A percentile compares a stretch with the other conserved stretches of the same genome.
Conservation (phyloP, 306 rosid species). For the Cucurbita argyrosperma region DNA sequence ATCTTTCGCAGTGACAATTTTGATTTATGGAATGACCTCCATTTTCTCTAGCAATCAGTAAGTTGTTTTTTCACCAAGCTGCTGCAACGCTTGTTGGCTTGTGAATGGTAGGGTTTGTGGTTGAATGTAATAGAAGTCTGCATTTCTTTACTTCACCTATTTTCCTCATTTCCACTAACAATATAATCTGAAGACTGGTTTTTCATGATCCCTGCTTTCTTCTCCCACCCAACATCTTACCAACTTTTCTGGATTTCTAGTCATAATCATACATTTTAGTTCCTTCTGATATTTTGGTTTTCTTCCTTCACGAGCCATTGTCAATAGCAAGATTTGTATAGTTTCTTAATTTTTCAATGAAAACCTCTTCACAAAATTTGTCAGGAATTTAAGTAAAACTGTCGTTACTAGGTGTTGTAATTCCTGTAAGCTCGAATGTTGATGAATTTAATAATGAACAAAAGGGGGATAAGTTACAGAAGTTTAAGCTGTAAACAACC, state of each 20-base stretch:
- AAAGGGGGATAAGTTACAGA: not conserved
- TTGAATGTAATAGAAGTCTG: not conserved
- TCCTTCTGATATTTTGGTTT: not conserved
- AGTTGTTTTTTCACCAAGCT: not conserved
- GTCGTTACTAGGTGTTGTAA: no score
- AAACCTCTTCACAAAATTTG: not conserved
- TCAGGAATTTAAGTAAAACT: no score
- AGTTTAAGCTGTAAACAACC: not conserved
- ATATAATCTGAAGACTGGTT: not conserved
- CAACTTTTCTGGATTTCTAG: not conserved
- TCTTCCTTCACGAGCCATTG: not conserved
- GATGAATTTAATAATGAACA: not conserved
- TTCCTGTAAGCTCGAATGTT: not conserved
- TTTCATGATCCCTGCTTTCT: not conserved
- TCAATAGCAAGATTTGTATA: not conserved
- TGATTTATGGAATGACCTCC: conserved; percentile 10
- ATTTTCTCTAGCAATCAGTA: not conserved
- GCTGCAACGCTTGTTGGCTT: not conserved
- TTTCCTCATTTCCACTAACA: not conserved
- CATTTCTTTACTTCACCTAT: no score
- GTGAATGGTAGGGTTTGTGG: not conserved
- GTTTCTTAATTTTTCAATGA: not conserved
- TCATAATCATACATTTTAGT: not conserved
- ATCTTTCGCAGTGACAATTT: conserved; percentile 24
- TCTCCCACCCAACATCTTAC: not conserved